These are phyloP conservation scores for Metarhizium rileyi DNA, from an alignment of 2,329 filamentous ascomycete genomes.

Conservation along the genomic window DNA sequence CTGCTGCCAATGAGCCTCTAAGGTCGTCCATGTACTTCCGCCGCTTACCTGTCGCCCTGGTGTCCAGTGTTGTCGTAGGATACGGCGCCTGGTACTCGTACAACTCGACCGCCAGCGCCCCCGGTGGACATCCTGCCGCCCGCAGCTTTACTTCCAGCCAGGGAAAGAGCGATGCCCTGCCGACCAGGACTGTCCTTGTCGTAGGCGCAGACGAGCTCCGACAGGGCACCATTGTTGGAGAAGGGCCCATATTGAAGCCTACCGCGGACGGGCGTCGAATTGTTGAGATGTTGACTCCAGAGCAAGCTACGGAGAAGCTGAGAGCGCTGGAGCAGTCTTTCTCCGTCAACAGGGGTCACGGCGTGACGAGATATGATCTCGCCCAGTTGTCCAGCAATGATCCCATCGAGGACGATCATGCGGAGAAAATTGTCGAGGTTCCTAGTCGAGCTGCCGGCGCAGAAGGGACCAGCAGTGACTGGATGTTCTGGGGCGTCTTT, in stretches of 20 bases:
- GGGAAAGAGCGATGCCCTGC: slow-evolving; percentile 27
- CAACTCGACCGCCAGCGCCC: slow-evolving; percentile 29
- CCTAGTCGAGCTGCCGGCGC: slow-evolving; percentile 43
- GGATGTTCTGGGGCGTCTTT: slow-evolving; percentile 99
- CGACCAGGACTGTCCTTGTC: slow-evolving; percentile 63
- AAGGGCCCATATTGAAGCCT: slow-evolving; percentile 80
- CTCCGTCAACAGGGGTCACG: slow-evolving; percentile 76
- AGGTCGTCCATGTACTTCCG: slow-evolving; percentile 69
- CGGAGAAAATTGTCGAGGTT: slow-evolving; percentile 94
- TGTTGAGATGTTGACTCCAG: slow-evolving; percentile 91
- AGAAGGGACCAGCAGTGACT: slow-evolving; percentile 52
- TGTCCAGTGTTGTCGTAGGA: slow-evolving; percentile 58
- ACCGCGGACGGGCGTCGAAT: slow-evolving; percentile 77
- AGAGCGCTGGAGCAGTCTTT: slow-evolving; percentile 87
- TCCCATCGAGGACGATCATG: slow-evolving; percentile 96
- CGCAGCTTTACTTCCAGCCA: slow-evolving; percentile 34
- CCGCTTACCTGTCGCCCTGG: slow-evolving; percentile 54
- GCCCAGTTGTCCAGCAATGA: slow-evolving; percentile 94
- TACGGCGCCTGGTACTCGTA: slow-evolving; percentile 72
- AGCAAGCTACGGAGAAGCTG: slow-evolving; percentile 85
- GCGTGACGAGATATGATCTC: slow-evolving; percentile 88
- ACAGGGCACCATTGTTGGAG: slow-evolving; percentile 74
- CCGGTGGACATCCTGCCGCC: slow-evolving; percentile 22
- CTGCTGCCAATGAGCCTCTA: slow-evolving; percentile 40
- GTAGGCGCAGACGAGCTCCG: slow-evolving; percentile 87